These are phyloP conservation scores for Blastomyces silverae DNA, from an alignment of 2,329 filamentous ascomycete genomes.

Conservation along the genomic window DNA sequence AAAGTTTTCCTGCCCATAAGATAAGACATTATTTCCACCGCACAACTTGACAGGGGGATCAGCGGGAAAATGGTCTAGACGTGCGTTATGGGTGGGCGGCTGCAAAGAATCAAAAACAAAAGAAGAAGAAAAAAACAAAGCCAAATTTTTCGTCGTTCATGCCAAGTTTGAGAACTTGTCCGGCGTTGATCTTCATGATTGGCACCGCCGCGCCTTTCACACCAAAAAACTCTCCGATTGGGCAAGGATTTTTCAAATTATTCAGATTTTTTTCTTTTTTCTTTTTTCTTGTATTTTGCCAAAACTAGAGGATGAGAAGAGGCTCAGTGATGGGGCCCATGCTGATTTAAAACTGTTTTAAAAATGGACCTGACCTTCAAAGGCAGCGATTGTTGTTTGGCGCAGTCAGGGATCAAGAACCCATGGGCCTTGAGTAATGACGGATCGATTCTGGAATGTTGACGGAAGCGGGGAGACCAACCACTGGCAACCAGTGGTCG, in stretches of 20 bases:
- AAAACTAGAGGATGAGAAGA: too few relatives aligned
- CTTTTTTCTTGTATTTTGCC: too few relatives aligned
- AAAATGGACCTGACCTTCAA: too few relatives aligned
- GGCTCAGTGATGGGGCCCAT: too few relatives aligned
- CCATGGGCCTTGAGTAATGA: neutral
- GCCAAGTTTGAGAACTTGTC: neutral
- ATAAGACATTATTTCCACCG: neutral
- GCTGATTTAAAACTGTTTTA: neutral
- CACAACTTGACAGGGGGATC: neutral
- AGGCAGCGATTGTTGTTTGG: neutral
- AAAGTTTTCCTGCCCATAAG: neutral
- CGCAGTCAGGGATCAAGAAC: neutral
- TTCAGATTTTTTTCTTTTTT: neutral
- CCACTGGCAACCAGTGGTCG: neutral
- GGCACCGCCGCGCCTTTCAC: neutral
- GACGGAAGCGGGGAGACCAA: neutral
- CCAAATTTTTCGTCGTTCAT: neutral
- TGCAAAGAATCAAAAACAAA: neutral
- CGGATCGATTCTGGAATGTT: constrained; percentile 5
- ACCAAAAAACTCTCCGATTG: neutral
- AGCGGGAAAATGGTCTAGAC: neutral
- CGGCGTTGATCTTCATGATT: neutral
- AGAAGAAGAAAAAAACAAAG: neutral
- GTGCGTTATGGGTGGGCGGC: neutral
- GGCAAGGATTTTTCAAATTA: neutral